A percentile compares a stretch with the other conserved stretches of the same genome.
Evolutionary conservation across 1,284 basidiomycete species (phyloP).

Genomic region (Ceratobasidium sp.): DNA sequence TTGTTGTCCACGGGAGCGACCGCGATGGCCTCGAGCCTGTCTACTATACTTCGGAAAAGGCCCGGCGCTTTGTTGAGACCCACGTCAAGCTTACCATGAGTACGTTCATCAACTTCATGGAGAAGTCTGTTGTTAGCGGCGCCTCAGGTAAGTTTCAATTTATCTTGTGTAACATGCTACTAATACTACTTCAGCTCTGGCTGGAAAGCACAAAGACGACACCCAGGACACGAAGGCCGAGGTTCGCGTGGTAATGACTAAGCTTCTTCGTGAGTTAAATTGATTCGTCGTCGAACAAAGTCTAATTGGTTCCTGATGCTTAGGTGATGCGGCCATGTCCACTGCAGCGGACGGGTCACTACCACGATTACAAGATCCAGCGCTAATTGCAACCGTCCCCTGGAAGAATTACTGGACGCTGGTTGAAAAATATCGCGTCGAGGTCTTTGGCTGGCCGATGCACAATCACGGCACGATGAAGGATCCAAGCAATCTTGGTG

Average conservation of each 20-base stretch:
- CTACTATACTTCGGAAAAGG: background rate
- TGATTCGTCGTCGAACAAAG: too few species aligned
- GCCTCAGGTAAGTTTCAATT: too few species aligned
- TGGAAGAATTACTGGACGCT: background rate
- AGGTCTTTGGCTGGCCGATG: constrained; percentile 9
- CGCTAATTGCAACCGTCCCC: background rate
- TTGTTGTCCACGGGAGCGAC: background rate
- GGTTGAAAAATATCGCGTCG: background rate
- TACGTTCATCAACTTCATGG: background rate
- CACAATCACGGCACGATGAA: background rate
- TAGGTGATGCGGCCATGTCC: background rate
- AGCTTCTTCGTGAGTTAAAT: constrained; percentile 3
- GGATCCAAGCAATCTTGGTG: background rate
- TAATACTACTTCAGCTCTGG: background rate
- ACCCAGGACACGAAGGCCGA: background rate
- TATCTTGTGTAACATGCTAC: background rate
- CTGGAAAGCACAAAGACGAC: constrained; percentile 3
- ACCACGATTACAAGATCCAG: background rate
- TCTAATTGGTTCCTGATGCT: too few species aligned
- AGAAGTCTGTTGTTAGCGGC: background rate
- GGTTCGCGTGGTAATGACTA: background rate
- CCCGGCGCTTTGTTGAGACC: background rate
- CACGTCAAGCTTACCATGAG: background rate
- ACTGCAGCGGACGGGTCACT: background rate
- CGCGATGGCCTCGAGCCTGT: constrained; percentile 7